Percentiles rank a stretch among this genome's conserved stretches.
Conservation (phyloP, 164 flowering plant species). For the Pachysandra terminalis region DNA sequence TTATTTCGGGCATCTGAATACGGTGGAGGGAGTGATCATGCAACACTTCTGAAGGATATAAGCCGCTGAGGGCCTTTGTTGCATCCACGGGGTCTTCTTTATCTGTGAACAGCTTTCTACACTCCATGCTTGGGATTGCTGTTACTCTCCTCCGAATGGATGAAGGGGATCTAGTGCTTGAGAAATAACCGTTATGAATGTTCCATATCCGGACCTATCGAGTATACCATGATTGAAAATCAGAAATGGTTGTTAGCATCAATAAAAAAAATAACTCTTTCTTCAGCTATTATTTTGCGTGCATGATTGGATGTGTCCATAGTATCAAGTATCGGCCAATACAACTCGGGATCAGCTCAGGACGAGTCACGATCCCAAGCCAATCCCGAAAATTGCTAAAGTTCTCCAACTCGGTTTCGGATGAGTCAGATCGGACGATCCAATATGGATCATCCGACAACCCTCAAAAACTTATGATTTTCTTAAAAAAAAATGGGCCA, state of each 20-base stretch:
- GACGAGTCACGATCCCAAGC: too few species aligned
- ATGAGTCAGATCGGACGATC: too few species aligned
- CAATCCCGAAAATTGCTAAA: too few species aligned
- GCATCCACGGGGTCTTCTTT: slow-evolving; percentile 20
- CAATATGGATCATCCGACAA: too few species aligned
- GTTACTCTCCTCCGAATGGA: slow-evolving; percentile 56
- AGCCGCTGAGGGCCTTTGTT: slow-evolving; percentile 17
- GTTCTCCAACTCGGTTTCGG: too few species aligned
- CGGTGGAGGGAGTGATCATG: slow-evolving; percentile 13
- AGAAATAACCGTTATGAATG: slow-evolving; percentile 29
- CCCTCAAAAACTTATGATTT: too few species aligned
- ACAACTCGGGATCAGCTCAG: too few species aligned
- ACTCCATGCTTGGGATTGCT: slow-evolving; percentile 46
- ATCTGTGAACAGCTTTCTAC: slow-evolving; percentile 35
- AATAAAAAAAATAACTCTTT: not conserved
- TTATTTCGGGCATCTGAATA: slow-evolving; percentile 28
- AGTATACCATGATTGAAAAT: slow-evolving; percentile 1
- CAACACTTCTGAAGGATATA: slow-evolving; percentile 13
- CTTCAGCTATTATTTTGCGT: too few species aligned
- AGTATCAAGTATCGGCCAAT: too few species aligned
- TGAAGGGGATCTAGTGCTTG: slow-evolving; percentile 45
- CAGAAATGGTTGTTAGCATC: not conserved
- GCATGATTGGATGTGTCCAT: not conserved
- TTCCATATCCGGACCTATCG: slow-evolving; percentile 64
- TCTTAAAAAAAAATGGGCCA: too few species aligned